These are phyloP conservation scores for Volvariella volvacea DNA, from an alignment of 1,284 basidiomycete genomes.

Conservation along the genomic window DNA sequence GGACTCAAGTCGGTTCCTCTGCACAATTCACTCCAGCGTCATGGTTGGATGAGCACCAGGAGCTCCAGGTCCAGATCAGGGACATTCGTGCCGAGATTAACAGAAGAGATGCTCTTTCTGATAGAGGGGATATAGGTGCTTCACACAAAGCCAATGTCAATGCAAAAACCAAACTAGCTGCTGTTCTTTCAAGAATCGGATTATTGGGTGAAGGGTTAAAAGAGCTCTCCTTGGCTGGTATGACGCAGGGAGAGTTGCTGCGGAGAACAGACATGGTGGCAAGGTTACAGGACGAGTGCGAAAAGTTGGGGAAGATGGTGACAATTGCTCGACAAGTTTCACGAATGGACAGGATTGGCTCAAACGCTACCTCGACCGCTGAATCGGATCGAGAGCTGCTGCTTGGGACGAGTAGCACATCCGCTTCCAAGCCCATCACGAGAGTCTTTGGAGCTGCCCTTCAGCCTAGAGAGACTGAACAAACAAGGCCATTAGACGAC, in stretches of 20 bases:
- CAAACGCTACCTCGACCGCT: constrained; percentile 32
- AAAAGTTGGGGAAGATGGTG: constrained; percentile 75
- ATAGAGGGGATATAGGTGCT: constrained; percentile 64
- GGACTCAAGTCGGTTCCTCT: constrained; percentile 20
- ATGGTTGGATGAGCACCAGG: constrained; percentile 83
- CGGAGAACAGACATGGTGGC: constrained; percentile 81
- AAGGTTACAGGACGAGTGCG: constrained; percentile 78
- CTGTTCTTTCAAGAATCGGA: constrained; percentile 63
- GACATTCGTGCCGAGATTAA: constrained; percentile 80
- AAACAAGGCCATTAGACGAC: constrained; percentile 84
- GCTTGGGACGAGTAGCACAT: constrained; percentile 28
- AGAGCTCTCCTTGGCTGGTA: constrained; percentile 55
- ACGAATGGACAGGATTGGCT: constrained; percentile 28
- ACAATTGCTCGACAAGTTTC: constrained; percentile 58
- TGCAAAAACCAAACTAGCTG: constrained; percentile 79
- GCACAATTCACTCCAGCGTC: constrained; percentile 63
- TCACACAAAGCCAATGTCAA: constrained; percentile 79
- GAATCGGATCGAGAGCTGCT: constrained; percentile 62
- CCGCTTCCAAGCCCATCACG: constrained; percentile 43
- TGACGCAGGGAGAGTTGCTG: constrained; percentile 80
- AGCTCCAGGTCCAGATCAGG: constrained; percentile 69
- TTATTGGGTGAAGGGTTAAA: constrained; percentile 67
- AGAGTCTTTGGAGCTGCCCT: constrained; percentile 72
- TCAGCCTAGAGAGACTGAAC: constrained; percentile 73
- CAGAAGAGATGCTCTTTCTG: constrained; percentile 78